phyloP scores from a whole-genome alignment of 176 grass and related monocot genomes.

The Carex cristatella region DNA sequence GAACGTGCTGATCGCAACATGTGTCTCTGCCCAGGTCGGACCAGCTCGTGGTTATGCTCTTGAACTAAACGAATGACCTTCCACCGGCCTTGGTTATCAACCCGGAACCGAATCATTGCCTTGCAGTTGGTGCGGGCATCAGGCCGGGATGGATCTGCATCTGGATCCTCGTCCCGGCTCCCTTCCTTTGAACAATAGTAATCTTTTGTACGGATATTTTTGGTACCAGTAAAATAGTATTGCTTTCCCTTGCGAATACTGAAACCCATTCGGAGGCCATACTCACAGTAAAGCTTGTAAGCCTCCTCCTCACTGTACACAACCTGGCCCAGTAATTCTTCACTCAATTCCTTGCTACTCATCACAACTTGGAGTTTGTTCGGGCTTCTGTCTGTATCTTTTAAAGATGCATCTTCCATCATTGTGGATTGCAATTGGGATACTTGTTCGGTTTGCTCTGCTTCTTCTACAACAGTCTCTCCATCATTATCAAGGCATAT shows the following conservation, averaged over 20 bases:
- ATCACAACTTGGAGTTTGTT: conserved; percentile 37
- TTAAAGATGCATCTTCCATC: conserved; percentile 18
- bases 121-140: conserved; percentile 81
- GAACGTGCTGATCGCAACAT: conserved; percentile 68
- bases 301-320: conserved; percentile 80
- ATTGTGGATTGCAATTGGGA: conserved; percentile 26
- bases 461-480: conserved; percentile 38
- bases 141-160: conserved; percentile 57
- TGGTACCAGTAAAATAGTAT: conserved; percentile 73
- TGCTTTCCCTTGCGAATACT: conserved; percentile 80
- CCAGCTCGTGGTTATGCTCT: conserved; percentile 80
- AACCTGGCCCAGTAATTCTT: conserved; percentile 55
- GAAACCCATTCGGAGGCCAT: conserved; percentile 75
- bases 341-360: conserved; percentile 54
- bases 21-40: conserved; percentile 57
- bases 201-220: conserved; percentile 65
- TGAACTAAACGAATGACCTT: conserved; percentile 65
- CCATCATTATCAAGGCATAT: conserved; percentile 48
- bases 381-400: conserved; percentile 23
- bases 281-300: conserved; percentile 69
- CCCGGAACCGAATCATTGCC: conserved; percentile 72
- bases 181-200: conserved; percentile 95
- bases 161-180: conserved; percentile 64
- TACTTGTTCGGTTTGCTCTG: conserved; percentile 33
- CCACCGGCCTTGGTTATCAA: conserved; percentile 66